Base-by-base conservation (phyloP, 331 rosid species). In the Malus hybrid region DNA sequence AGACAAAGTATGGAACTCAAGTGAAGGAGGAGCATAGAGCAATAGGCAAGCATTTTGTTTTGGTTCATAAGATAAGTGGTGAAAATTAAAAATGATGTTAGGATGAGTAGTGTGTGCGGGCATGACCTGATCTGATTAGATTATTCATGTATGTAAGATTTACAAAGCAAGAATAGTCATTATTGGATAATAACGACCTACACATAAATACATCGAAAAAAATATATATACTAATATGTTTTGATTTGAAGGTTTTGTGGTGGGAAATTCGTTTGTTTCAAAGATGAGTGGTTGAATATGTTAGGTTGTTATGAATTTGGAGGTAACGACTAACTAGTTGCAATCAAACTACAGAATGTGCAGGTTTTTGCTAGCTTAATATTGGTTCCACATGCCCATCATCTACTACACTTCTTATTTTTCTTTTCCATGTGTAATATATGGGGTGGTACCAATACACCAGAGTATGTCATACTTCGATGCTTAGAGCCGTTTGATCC, bases 201-300 rank as follows among this genome's bases (percentile, higher is more conserved):
- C 14, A 10, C 48, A 42, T 42, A 44, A 44, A 44, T 44, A 44
- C 3, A 7, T 44, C 2, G 12, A 44, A 44, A 42, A 42, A 42
- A 2, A 42, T 44, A 10, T 6, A 44, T 44, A 6, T 54, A 18
- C 20, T 54, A 54, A 22, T 20, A 20, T 1, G 36, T 14, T 2
- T 10, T 62, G 33, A 3, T 62, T 13, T 11, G 19, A 62, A 62
- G 20, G 63, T 57, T 28, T 28, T 13, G 6, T 28, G 11, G 67
- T 42, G 48, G 32, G 65, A 22, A 22, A 10, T 42, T 42, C 12
- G 12, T 31, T 67, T 39, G 52, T 22, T 39, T 22, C 10, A 9
- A 59, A 46, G 76, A 34, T 34, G 71, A 29, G 67, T 42, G n/a
- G 84, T 70, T 75, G 73, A 70, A 55, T 31, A 8, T 22, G 31